Conservation (phyloP, 225 moss, liverwort and hornwort genomes). For the Marchantia polymorpha region DNA sequence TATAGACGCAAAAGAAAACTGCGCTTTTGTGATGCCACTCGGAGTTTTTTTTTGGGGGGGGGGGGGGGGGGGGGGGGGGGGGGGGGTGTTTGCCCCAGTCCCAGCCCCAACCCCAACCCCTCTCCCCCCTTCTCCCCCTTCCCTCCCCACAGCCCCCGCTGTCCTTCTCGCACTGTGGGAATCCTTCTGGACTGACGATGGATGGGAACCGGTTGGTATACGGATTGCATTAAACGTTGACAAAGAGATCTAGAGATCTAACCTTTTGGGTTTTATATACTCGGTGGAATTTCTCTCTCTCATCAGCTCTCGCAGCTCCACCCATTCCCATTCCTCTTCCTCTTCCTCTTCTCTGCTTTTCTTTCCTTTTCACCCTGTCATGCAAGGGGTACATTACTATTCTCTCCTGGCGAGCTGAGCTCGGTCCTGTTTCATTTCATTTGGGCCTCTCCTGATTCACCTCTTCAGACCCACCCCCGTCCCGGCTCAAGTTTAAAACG, state of each 20-base stretch:
- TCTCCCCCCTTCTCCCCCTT: background rate
- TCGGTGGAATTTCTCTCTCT: background rate
- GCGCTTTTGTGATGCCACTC: background rate
- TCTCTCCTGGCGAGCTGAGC: background rate
- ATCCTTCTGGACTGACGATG: slow-evolving; percentile 9
- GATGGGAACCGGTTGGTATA: background rate
- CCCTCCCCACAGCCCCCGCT: background rate
- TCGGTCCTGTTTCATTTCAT: background rate
- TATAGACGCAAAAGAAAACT: background rate
- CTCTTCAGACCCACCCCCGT: too few relatives aligned
- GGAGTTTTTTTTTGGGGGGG: too few relatives aligned
- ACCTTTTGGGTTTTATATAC: slow-evolving; percentile 3
- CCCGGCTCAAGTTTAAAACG: too few relatives aligned
- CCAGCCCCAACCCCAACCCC: too few relatives aligned
- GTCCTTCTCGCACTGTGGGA: background rate
- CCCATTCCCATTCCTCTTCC: background rate
- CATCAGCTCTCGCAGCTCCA: background rate
- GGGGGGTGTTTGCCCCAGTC: too few relatives aligned
- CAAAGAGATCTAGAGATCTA: background rate
- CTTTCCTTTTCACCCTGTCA: background rate
- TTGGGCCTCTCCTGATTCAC: background rate
- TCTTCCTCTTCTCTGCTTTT: background rate
- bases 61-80: too few relatives aligned
- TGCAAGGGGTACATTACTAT: too few relatives aligned
- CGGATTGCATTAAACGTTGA: background rate